Base-by-base conservation (phyloP, 2,329 filamentous ascomycete genomes). In the Monosporascus sp. region DNA sequence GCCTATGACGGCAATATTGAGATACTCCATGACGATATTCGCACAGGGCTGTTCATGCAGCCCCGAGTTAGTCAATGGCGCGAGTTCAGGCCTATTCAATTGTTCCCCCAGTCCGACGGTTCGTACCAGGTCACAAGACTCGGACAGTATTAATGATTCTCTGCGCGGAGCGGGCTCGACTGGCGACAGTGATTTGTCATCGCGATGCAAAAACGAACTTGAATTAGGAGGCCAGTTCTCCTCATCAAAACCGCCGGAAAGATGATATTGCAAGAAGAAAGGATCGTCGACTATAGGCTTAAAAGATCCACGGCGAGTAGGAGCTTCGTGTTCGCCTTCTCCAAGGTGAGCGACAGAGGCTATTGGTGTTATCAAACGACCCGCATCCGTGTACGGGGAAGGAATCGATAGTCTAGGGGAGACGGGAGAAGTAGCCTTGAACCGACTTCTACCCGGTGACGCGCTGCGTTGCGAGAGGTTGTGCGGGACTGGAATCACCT, bases 1-100 rank as follows among this genome's bases (percentile, higher is more conserved):
- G 62, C 85, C 85, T 66, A 88, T 83, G 55, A 88, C 76, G 62
- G 82, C 83, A 60, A 88, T 83, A 65, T 83, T 85, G 64, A 85
- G 78, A 60, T 76, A 74, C 57, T 83, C 80, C 81, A 85, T 84
- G 55, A 62, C 65, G 64, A 65, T 51, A 54, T 51, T 49, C 36
- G 38, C 53, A 48, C 56, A 44, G 25, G 50, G 52, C 54, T 55
- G 55, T 47, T 53, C 53, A 51, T 25, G 18, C 7, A n/a, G 24
- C 14, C 14, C 14, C 22, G 25, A 24, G 24, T 27, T 8, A 46
- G 43, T n/a, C 20, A 46, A 25, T 24, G 22, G n/a, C 20, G 18
- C 20, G 14, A n/a, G 25, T 24, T 25, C 20, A 14, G 50, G 27
- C 36, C 14, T 20, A 35, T 45, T 45, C 37, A 44, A 25, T 20